A percentile compares a stretch with the other conserved stretches of the same genome.
phyloP scores from a whole-genome alignment of 2,329 filamentous ascomycete species.

The Hysterium pulicare region DNA sequence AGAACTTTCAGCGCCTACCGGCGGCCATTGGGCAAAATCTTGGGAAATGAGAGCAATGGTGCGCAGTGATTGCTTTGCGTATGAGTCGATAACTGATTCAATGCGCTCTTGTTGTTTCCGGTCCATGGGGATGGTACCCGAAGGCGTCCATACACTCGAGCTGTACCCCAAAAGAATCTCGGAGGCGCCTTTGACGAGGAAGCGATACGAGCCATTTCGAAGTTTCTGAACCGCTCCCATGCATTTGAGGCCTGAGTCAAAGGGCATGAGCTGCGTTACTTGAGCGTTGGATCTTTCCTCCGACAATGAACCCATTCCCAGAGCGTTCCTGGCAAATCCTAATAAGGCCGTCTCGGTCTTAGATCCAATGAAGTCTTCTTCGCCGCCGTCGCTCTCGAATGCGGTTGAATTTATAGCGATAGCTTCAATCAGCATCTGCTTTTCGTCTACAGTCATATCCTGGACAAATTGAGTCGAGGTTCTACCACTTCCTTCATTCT shows the following conservation, averaged over 20 bases:
- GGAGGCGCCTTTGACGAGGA: constrained; percentile 57
- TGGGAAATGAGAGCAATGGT: constrained; percentile 41
- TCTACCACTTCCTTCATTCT: constrained; percentile 45
- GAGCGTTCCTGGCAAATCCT: constrained; percentile 47
- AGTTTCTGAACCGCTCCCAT: constrained; percentile 55
- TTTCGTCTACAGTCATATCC: constrained; percentile 39
- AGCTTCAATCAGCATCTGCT: constrained; percentile 24
- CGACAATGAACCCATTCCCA: constrained; percentile 49
- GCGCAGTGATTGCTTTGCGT: constrained; percentile 39
- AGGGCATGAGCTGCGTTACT: constrained; percentile 51
- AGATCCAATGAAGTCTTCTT: constrained; percentile 53
- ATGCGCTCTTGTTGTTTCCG: constrained; percentile 14
- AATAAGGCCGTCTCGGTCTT: constrained; percentile 56
- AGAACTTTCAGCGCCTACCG: constrained; percentile 14
- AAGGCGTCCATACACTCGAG: constrained; percentile 14
- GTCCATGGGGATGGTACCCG: constrained; percentile 12
- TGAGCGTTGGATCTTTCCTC: constrained; percentile 48
- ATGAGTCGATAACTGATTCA: constrained; percentile 29
- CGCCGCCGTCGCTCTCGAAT: constrained; percentile 45
- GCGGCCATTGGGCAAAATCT: constrained; percentile 40
- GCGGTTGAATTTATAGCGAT: constrained; percentile 48
- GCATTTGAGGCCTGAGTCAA: constrained; percentile 54
- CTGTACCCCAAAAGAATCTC: constrained; percentile 52
- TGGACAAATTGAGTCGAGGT: constrained; percentile 40
- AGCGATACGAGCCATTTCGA: constrained; percentile 44